Evolutionary conservation across 768 basidiomycete species (phyloP).

Genomic region (Russula compacta): DNA sequence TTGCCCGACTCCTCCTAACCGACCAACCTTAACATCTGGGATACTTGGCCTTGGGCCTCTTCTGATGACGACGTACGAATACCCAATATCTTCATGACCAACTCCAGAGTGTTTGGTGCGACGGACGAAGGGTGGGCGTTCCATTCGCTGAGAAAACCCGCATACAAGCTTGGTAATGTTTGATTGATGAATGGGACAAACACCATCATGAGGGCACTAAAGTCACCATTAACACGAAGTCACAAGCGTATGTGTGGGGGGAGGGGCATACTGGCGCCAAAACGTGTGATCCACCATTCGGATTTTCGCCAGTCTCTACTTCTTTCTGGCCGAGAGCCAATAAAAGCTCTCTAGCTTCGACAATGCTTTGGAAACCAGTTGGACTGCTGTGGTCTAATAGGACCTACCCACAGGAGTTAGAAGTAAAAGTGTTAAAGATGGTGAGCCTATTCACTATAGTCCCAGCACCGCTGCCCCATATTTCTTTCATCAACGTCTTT

Average conservation of each 20-base stretch:
- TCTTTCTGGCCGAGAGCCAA: conserved; percentile 56
- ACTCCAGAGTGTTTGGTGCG: conserved; percentile 77
- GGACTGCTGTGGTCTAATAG: conserved; percentile 78
- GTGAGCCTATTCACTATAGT: conserved; percentile 45
- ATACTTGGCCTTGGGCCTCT: conserved; percentile 59
- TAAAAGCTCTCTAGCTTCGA: conserved; percentile 69
- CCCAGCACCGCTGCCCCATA: conserved; percentile 90
- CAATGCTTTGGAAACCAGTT: conserved; percentile 67
- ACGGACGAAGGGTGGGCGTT: conserved; percentile 78
- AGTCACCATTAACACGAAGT: conserved; percentile 9
- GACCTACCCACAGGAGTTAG: conserved; percentile 36
- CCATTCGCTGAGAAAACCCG: conserved; percentile 80
- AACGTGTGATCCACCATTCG: conserved; percentile 61
- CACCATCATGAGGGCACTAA: conserved; percentile 85
- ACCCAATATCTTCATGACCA: conserved; percentile 81
- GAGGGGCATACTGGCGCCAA: conserved; percentile 65
- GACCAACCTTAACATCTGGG: conserved; percentile 34
- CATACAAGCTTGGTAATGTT: conserved; percentile 52
- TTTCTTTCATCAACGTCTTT: conserved; percentile 62
- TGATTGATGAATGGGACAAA: conserved; percentile 67
- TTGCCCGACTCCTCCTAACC: conserved; percentile 45
- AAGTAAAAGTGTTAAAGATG: not conserved
- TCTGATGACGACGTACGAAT: conserved; percentile 84
- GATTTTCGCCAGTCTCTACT: conserved; percentile 34
- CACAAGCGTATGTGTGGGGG: not conserved